phyloP scores from a whole-genome alignment of 2,329 filamentous ascomycete genomes.

The Claviceps sp. region DNA sequence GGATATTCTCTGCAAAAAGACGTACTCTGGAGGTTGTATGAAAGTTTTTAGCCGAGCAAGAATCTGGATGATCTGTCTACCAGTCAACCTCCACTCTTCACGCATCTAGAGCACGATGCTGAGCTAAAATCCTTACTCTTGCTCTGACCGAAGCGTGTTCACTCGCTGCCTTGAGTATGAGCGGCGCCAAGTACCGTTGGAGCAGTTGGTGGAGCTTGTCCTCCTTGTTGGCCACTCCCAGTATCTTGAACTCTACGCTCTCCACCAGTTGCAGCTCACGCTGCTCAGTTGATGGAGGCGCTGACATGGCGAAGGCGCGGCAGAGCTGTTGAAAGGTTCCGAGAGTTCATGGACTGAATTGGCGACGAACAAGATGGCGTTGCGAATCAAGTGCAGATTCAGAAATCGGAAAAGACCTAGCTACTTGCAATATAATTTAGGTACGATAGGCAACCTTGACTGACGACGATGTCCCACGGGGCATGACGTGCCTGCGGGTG shows the following conservation, averaged over 20 bases:
- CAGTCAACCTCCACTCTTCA: neutral
- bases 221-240: constrained; percentile 68
- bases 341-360: neutral
- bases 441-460: neutral
- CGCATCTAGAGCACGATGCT: neutral
- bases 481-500: too few species aligned
- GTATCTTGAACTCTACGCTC: constrained; percentile 73
- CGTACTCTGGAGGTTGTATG: constrained; percentile 36
- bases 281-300: constrained; percentile 35
- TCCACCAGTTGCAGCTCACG: constrained; percentile 72
- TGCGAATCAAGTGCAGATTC: neutral
- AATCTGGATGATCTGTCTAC: constrained; percentile 34
- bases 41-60: constrained; percentile 41
- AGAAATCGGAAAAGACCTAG: neutral
- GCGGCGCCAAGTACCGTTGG: constrained; percentile 63
- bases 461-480: too few species aligned
- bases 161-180: constrained; percentile 78
- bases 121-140: constrained; percentile 37
- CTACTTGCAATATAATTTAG: neutral
- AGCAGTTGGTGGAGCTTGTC: constrained; percentile 68
- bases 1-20: neutral
- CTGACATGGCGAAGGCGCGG: constrained; percentile 19
- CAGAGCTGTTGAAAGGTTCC: neutral
- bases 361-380: neutral
- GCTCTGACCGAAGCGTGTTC: constrained; percentile 67